Evolutionary conservation across 371 early-diverging fungal species (phyloP), one percentile per base, ranked within the genome.

Genomic region (Mortierella sp.): DNA sequence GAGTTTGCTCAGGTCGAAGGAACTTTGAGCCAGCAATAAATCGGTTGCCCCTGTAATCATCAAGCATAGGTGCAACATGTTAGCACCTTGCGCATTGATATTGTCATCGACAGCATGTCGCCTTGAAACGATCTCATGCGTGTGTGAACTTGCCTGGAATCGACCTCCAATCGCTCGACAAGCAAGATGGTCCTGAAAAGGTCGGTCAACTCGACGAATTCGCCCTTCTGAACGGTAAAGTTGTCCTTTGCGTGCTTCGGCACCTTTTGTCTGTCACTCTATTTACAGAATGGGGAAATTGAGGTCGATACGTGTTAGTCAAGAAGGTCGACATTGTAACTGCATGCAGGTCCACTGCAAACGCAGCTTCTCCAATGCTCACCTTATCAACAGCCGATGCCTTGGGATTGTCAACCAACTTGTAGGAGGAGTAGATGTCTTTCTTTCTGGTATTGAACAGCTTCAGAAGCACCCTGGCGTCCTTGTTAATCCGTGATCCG

Each of bases 401-500:
- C 63, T 75, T 80, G 32, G 90, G 75, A 74, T 89, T 89, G 51
- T 88, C 79, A 14, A 92, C 77, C 2, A 82, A 79, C 55, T 86
- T 81, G n/a, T 88, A 86, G 21, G 88, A 76, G 4, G 85, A 72
- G 38, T 81, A 82, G 77, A 92, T 58, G 54, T 88, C 78, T 65
- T 87, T 77, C 72, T 84, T 83, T 35, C 79, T 74, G 4, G 81
- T 76, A 72, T 83, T 87, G 77, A 84, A 87, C n/a, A 88, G 58
- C 65, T 85, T 88, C 63, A 88, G 88, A 24, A 95, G 87, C 2
- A 90, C 76, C 54, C 92, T 91, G 29, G 95, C 95, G 60, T 94
- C 93, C 55, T 93, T 90, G 80, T 92, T 94, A 27, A 96, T 91
- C 71, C 93, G 92, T 12, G 95, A 95, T 11, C 91, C 91, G 43